Evolutionary conservation across 192 early-diverging fungal genomes (phyloP), one percentile per base, ranked within the genome.

Genomic region (Umbelopsis sp.): DNA sequence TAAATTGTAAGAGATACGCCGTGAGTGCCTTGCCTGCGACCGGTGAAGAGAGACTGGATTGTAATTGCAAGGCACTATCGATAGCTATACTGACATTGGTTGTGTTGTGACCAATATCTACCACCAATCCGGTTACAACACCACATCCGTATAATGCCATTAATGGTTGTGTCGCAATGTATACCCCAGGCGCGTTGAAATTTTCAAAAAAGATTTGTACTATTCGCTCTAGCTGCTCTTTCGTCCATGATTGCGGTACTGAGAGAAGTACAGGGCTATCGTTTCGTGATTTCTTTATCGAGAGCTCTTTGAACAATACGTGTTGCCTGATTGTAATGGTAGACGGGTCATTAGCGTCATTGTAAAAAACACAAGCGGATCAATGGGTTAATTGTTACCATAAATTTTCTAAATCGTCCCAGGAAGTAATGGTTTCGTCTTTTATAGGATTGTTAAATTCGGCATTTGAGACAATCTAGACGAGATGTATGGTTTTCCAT

Each of bases 181-280:
- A 87, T 26, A 99, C 79, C 20, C 88, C 87, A 8, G 95, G 92
- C 14, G 90, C 87, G 76, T 99, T 97, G 62, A 97, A 84, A 24
- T 91, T 86, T 81, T 99, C 97, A 82, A 99, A 99, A 67, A 93
- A 89, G 44, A 97, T 91, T 80, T 96, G 94, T 20, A 92, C 87
- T 32, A 92, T 84, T 10, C 85, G 82, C 80, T 95, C 94, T 62
- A 88, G 81, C 53, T 97, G 92, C 8, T 84, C 75, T 69, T 93
- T 93, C 17, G 89, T 84, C 96, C 95, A 98, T 43, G 80, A 72
- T 43, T 86, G 81, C n/a, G 97, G 97, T 4, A 95, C 85, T 21
- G 89, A 83, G 43, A 96, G 79, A 66, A 98, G 51, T 0, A 96
- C 85, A 16, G 94, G 91, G 38, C 85, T 87, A 17, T 91, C 88